These are phyloP conservation scores for Lipomyces spencermartinsiae DNA, from an alignment of 805 yeast species.

Conservation along the genomic window DNA sequence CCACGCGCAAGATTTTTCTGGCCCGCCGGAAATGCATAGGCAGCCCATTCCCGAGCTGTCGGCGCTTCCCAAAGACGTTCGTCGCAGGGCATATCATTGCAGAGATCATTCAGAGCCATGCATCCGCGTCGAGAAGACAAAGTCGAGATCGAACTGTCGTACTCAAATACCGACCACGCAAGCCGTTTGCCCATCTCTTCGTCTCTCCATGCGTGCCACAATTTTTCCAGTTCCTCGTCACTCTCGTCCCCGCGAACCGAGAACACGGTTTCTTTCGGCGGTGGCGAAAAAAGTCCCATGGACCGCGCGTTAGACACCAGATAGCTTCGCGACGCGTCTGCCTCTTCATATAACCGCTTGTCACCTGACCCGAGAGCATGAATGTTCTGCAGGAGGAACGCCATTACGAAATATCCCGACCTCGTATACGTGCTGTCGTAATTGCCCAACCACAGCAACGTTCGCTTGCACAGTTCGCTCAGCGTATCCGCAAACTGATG, in stretches of 20 bases:
- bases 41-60: slow-evolving; percentile 32
- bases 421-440: slow-evolving; percentile 31
- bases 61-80: slow-evolving; percentile 39
- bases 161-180: slow-evolving; percentile 40
- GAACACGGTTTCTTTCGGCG: slow-evolving; percentile 10
- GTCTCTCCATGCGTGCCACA: slow-evolving; percentile 35
- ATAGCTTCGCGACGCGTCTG: slow-evolving; percentile 36
- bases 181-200: slow-evolving; percentile 37
- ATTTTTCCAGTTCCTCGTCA: slow-evolving; percentile 30
- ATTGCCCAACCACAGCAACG: slow-evolving; percentile 33
- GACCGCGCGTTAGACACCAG: slow-evolving; percentile 37
- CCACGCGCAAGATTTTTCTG: slow-evolving; percentile 25
- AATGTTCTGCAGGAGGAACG: slow-evolving; percentile 37
- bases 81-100: slow-evolving; percentile 38
- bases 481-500: slow-evolving; percentile 38
- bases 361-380: slow-evolving; percentile 40
- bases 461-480: slow-evolving; percentile 36
- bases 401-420: slow-evolving; percentile 35
- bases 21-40: slow-evolving; percentile 2
- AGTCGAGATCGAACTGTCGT: slow-evolving; percentile 38
- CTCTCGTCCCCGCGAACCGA: slow-evolving; percentile 28
- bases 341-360: slow-evolving; percentile 36
- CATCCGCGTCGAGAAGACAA: slow-evolving; percentile 37
- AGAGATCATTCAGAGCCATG: slow-evolving; percentile 37
- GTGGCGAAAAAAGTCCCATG: slow-evolving; percentile 35